Evolutionary conservation across 345 rosid genomes (phyloP).

Genomic region (Viola odorata): DNA sequence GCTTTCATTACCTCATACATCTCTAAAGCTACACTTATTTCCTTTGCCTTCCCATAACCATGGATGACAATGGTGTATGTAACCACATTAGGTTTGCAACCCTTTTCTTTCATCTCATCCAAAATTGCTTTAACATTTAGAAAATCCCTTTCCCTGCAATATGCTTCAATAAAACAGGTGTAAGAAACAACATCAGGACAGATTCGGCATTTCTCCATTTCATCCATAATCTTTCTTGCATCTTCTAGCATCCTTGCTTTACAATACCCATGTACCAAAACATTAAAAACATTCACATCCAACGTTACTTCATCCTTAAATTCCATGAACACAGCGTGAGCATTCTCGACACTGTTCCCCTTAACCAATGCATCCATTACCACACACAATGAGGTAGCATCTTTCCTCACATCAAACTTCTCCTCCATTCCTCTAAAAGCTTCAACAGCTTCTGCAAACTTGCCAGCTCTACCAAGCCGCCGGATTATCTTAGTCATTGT

Average conservation of each 20-base stretch:
- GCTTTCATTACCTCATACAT: constrained; percentile 69
- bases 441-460: constrained; percentile 49
- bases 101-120: constrained; percentile 59
- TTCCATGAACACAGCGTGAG: constrained; percentile 39
- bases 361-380: constrained; percentile 81
- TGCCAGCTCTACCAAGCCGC: constrained; percentile 58
- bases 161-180: constrained; percentile 62
- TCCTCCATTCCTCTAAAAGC: constrained; percentile 51
- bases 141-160: constrained; percentile 64
- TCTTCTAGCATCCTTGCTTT: constrained; percentile 54
- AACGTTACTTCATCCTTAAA: constrained; percentile 35
- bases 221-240: constrained; percentile 48
- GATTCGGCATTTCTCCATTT: constrained; percentile 49
- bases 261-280: constrained; percentile 78
- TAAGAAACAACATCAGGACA: constrained; percentile 54
- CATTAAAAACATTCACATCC: constrained; percentile 38
- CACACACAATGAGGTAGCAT: constrained; percentile 42
- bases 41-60: constrained; percentile 64
- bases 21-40: constrained; percentile 53
- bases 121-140: constrained; percentile 48
- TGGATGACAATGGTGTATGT: constrained; percentile 69
- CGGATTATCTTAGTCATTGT: constrained; percentile 66
- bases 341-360: constrained; percentile 62
- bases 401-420: constrained; percentile 38
- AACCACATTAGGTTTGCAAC: constrained; percentile 51